Base-by-base conservation (phyloP, 2,329 filamentous ascomycete species). In the Clarireedia paspali region DNA sequence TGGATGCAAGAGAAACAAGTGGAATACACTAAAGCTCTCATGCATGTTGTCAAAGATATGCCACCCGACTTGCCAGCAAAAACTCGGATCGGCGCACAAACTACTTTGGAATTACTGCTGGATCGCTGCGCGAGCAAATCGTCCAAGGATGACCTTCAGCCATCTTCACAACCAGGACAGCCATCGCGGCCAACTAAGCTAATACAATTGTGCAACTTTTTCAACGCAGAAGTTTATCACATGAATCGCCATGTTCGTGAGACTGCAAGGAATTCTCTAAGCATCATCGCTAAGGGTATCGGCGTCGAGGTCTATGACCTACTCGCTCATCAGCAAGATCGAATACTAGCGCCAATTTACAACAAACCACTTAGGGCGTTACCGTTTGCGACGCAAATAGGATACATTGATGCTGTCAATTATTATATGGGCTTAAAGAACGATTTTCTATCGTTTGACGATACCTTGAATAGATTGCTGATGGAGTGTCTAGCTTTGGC, bases 41-140 rank as follows among this genome's bases (percentile, higher is more conserved):
- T 96, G 73, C 96, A 95, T 71, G 91, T 99, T 61, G 90, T 99
- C 74, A 99, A 99, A 73, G 94, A 99, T 68, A 96, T 96, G 80
- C 94, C 95, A 0, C 82, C 89, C 55, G 94, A 99, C 69, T 79
- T 99, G 1, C 92, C 95, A 1, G 91, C 95, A 56, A 91, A 87
- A 67, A 96, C 94, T 2, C 81, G 94, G 38, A 78, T 85, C 36
- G 84, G 89, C 58, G 91, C 94, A 0, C 89, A 95, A 70, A 80
- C 85, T 20, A 95, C 92, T 0, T 77, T 99, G 23, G 85, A 92
- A 64, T 79, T 89, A 44, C 81, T 97, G 30, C 77, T 96, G 36
- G 78, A 81, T 57, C 84, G 86, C 56, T 91, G 91, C 68, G 91
- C 88, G 44, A 88, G 89, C 71, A 84, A 83, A 55, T 81, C 86